A percentile compares a stretch with the other conserved stretches of the same genome.
Evolutionary conservation across 345 rosid species (phyloP).

Genomic region (Cardamine resedifolia): DNA sequence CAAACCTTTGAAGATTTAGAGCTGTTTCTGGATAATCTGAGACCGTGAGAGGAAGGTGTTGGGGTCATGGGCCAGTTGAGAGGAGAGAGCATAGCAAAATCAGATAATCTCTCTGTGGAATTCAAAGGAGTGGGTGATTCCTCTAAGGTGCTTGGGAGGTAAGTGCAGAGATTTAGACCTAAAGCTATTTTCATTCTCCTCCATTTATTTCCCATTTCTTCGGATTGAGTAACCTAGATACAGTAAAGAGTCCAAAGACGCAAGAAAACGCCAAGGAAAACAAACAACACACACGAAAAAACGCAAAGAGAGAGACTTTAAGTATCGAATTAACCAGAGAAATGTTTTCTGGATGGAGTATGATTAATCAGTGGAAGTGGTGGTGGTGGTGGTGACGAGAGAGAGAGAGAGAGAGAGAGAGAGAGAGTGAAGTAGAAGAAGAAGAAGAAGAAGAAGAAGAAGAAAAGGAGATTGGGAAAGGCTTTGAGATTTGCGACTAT

Average conservation of each 20-base stretch:
- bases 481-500: constrained; percentile 39
- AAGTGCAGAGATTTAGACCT: constrained; percentile 69
- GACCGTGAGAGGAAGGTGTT: constrained; percentile 70
- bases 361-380: constrained; percentile 28
- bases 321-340: constrained; percentile 16
- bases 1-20: constrained; percentile 91
- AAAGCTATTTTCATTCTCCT: constrained; percentile 76
- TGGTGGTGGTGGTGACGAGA: constrained; percentile 21
- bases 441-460: constrained; percentile 21
- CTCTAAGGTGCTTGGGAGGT: constrained; percentile 61
- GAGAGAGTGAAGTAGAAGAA: constrained; percentile 13
- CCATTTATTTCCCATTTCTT: constrained; percentile 78
- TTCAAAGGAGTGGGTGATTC: constrained; percentile 47
- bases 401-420: constrained; percentile 20
- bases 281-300: neutral
- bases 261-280: neutral
- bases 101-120: constrained; percentile 67
- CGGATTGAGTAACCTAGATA: constrained; percentile 16
- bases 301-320: neutral
- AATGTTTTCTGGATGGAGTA: neutral
- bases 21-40: constrained; percentile 60
- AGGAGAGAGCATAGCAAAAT: constrained; percentile 83
- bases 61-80: constrained; percentile 73
- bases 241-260: neutral
- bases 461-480: neutral